Evolutionary conservation across 2,329 filamentous ascomycete genomes (phyloP).

Genomic region (Talaromyces funiculosus): DNA sequence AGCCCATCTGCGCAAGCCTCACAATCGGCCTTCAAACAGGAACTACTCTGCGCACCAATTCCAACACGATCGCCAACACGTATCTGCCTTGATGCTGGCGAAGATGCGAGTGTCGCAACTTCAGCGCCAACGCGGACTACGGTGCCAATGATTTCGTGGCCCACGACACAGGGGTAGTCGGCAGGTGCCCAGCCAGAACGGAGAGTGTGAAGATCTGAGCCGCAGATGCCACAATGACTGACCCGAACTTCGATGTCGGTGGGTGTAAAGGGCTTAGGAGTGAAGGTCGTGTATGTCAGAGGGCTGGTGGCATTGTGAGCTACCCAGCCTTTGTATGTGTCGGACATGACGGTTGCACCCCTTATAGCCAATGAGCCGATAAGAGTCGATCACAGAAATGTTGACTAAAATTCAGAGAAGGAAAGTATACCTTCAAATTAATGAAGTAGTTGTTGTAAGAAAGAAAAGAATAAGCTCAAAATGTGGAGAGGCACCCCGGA

Average conservation of each 20-base stretch:
- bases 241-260: slow-evolving; percentile 63
- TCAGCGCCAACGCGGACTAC: slow-evolving; percentile 49
- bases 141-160: slow-evolving; percentile 61
- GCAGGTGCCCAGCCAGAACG: slow-evolving; percentile 45
- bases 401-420: background rate
- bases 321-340: slow-evolving; percentile 36
- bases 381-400: background rate
- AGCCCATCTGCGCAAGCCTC: slow-evolving; percentile 34
- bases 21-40: slow-evolving; percentile 45
- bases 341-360: background rate
- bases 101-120: slow-evolving; percentile 20
- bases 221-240: slow-evolving; percentile 62
- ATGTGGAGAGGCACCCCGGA: background rate
- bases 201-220: slow-evolving; percentile 56
- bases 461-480: background rate
- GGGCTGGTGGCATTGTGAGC: slow-evolving; percentile 29
- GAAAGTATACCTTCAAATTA: too few relatives aligned
- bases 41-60: slow-evolving; percentile 55
- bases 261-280: slow-evolving; percentile 46
- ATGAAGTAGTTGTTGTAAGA: background rate
- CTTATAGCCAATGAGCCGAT: too few relatives aligned
- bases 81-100: slow-evolving; percentile 30
- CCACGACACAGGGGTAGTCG: slow-evolving; percentile 49
- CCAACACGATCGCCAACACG: slow-evolving; percentile 59
- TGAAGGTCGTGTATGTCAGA: slow-evolving; percentile 31